Conservation (phyloP, 495 filamentous ascomycete species). For the Xylaria cubensis region DNA sequence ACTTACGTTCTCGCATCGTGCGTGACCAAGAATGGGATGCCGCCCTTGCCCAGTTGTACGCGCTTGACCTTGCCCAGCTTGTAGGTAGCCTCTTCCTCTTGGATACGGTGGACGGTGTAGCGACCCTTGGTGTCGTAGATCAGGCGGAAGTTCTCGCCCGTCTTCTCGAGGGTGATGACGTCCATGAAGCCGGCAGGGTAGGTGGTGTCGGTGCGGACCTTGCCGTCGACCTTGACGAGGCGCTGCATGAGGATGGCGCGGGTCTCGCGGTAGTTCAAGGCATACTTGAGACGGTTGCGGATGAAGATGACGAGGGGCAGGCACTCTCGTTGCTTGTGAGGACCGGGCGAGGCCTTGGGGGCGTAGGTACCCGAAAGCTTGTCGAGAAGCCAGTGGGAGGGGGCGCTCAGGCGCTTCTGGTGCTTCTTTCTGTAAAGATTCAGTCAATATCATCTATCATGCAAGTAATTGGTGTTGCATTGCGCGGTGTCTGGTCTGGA, state of each 20-base stretch:
- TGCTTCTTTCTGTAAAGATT: conserved; percentile 84
- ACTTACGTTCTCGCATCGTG: conserved; percentile 99
- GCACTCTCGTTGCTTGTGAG: conserved; percentile 99
- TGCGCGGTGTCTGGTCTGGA: background rate
- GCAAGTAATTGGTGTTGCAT: background rate
- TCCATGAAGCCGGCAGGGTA: conserved; percentile 99
- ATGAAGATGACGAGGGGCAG: conserved; percentile 99
- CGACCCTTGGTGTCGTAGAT: conserved; percentile 99
- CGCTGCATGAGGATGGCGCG: conserved; percentile 99
- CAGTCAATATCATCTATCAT: conserved; percentile 23
- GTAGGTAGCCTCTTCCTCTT: conserved; percentile 96
- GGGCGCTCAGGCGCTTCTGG: conserved; percentile 98
- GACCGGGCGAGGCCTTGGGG: conserved; percentile 93
- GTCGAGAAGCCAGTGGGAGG: conserved; percentile 99
- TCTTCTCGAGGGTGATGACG: conserved; percentile 99
- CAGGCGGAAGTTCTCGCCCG: conserved; percentile 98
- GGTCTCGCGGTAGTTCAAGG: conserved; percentile 95
- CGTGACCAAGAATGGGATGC: conserved; percentile 99
- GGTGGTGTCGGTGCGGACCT: conserved; percentile 98
- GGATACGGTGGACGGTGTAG: conserved; percentile 99
- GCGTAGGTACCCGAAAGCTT: conserved; percentile 98
- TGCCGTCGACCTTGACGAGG: conserved; percentile 98
- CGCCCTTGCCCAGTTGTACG: conserved; percentile 97
- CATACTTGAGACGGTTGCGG: conserved; percentile 99
- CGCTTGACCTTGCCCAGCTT: conserved; percentile 99